phyloP scores from a whole-genome alignment of 768 basidiomycete species.

The Rhodotorula graminis region DNA sequence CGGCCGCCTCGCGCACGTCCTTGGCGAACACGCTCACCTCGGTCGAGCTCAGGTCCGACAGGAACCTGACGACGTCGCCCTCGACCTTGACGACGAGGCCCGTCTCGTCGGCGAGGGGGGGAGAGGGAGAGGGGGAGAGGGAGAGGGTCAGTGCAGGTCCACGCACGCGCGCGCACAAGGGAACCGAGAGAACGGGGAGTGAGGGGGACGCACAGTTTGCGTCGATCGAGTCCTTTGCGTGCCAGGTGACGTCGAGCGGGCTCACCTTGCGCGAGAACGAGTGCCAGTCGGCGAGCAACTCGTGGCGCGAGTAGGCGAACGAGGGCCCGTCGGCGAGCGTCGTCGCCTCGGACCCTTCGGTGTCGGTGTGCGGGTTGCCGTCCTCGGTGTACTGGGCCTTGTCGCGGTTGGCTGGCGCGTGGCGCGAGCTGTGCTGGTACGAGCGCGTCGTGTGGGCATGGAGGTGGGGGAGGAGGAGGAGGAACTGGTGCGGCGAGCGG shows the following conservation, averaged over 20 bases:
- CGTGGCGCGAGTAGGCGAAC: conserved; percentile 26
- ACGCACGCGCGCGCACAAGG: too few species aligned
- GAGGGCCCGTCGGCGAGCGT: not conserved
- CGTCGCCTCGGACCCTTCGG: not conserved
- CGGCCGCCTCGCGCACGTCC: conserved; percentile 93
- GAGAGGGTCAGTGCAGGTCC: not conserved
- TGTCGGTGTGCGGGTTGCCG: not conserved
- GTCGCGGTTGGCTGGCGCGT: not conserved
- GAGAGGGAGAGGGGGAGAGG: too few species aligned
- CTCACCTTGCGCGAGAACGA: conserved; percentile 9
- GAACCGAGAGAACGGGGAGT: too few species aligned
- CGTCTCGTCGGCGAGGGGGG: conserved; percentile 84
- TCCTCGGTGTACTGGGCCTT: too few species aligned
- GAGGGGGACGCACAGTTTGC: conserved; percentile 14
- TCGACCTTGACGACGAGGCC: conserved; percentile 89
- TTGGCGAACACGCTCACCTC: conserved; percentile 97
- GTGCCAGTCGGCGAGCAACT: conserved; percentile 25
- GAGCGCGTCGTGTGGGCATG: not conserved
- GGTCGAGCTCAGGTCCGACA: conserved; percentile 95
- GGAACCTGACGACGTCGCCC: conserved; percentile 86
- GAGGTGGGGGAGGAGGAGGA: not conserved
- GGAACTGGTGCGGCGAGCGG: too few species aligned
- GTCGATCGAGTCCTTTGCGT: conserved; percentile 19
- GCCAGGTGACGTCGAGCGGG: conserved; percentile 21
- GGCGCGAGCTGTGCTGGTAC: not conserved